Conservation (phyloP, 2,329 filamentous ascomycete genomes). For the Calonectria pteridis region DNA sequence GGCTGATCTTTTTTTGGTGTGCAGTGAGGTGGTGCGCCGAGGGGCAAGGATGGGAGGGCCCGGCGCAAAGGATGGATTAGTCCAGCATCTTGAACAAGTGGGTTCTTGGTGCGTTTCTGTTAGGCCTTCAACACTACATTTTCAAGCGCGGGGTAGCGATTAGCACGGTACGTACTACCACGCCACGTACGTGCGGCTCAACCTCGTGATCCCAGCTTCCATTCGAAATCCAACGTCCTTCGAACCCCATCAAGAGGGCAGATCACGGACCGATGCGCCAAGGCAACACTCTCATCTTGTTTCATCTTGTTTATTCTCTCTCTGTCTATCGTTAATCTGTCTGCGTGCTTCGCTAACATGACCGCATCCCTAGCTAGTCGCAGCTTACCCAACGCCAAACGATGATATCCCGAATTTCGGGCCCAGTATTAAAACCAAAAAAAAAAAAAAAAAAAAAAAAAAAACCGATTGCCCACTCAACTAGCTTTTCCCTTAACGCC, state of each 20-base stretch:
- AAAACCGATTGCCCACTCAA: constrained; percentile 26
- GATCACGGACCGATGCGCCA: constrained; percentile 13
- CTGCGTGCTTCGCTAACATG: constrained; percentile 26
- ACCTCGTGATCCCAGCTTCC: constrained; percentile 38
- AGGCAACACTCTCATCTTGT: constrained; percentile 13
- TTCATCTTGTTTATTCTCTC: constrained; percentile 33
- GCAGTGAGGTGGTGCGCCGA: constrained; percentile 25
- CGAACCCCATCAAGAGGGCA: constrained; percentile 11
- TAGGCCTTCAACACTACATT: constrained; percentile 27
- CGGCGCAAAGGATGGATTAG: constrained; percentile 29
- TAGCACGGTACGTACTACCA: constrained; percentile 13
- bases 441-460: constrained; percentile 23
- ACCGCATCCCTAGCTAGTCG: constrained; percentile 28
- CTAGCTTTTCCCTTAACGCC: constrained; percentile 42
- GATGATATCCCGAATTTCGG: constrained; percentile 32
- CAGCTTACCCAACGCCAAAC: constrained; percentile 40
- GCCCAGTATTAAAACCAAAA: constrained; percentile 13
- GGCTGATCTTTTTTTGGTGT: constrained; percentile 38
- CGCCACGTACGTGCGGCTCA: constrained; percentile 30
- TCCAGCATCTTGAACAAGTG: not conserved
- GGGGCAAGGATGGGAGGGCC: constrained; percentile 20
- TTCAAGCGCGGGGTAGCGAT: constrained; percentile 41
- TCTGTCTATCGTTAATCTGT: constrained; percentile 22
- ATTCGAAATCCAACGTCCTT: constrained; percentile 35
- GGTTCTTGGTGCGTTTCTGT: constrained; percentile 12